These are phyloP conservation scores for Cyclocybe cylindracea DNA, from an alignment of 768 basidiomycete genomes.

Conservation along the genomic window DNA sequence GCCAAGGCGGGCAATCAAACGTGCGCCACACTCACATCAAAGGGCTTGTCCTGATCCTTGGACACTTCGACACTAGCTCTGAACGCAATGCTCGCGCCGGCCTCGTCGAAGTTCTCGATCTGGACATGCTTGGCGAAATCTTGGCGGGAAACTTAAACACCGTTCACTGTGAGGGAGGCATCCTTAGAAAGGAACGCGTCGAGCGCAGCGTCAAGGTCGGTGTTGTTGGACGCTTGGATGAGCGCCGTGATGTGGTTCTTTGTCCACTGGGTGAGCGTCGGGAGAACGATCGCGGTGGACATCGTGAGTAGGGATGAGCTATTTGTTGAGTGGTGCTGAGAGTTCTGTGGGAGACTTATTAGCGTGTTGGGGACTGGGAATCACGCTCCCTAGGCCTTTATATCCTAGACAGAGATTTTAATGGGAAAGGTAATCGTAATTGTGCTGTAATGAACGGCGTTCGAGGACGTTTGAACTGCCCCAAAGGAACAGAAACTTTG, in stretches of 20 bases:
- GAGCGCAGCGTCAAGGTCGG: conserved; percentile 37
- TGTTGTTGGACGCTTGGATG: conserved; percentile 35
- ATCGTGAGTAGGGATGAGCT: conserved; percentile 8
- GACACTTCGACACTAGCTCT: conserved; percentile 29
- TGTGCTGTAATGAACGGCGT: too few relatives aligned
- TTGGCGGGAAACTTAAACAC: conserved; percentile 33
- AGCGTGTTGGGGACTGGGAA: too few relatives aligned
- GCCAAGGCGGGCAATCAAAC: background rate
- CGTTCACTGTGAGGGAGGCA: conserved; percentile 42
- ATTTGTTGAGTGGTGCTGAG: too few relatives aligned
- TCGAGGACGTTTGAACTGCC: too few relatives aligned
- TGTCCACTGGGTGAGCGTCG: conserved; percentile 43
- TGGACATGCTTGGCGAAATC: conserved; percentile 40
- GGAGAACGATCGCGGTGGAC: conserved; percentile 23
- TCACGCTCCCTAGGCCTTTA: too few relatives aligned
- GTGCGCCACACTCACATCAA: conserved; percentile 11
- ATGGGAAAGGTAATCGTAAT: too few relatives aligned
- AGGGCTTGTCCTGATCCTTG: conserved; percentile 8
- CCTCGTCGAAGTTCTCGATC: conserved; percentile 26
- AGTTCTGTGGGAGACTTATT: too few relatives aligned
- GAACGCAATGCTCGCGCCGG: conserved; percentile 29
- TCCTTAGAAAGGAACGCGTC: conserved; percentile 39
- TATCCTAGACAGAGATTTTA: too few relatives aligned
- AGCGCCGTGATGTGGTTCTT: conserved; percentile 37
- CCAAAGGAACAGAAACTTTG: too few relatives aligned